These are phyloP conservation scores for Tetraselmis striata DNA, from an alignment of 139 green algal species.

Conservation along the genomic window DNA sequence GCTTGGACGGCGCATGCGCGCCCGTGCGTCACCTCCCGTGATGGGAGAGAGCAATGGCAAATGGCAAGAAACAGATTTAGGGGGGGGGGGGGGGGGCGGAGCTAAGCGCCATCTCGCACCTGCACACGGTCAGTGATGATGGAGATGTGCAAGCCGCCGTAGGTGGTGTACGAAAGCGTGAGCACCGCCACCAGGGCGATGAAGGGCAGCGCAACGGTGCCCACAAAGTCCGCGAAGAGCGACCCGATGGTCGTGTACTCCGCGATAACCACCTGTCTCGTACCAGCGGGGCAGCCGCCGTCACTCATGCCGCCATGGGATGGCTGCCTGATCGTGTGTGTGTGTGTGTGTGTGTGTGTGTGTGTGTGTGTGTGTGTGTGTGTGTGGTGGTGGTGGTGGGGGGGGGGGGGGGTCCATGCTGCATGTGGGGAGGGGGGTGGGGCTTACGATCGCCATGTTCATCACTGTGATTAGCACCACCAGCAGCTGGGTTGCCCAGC, in stretches of 20 bases:
- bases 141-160: slow-evolving; percentile 61
- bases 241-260: slow-evolving; percentile 63
- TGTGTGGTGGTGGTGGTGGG: not conserved
- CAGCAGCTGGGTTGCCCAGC: not conserved
- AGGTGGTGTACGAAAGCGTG: slow-evolving; percentile 55
- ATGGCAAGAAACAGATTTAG: no score
- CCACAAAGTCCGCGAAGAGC: slow-evolving; percentile 57
- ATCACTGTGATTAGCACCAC: not conserved
- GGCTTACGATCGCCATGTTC: not conserved
- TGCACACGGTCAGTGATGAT: slow-evolving; percentile 76
- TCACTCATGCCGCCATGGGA: no score
- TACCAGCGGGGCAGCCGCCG: not conserved
- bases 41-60: no score
- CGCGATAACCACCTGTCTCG: slow-evolving; percentile 32
- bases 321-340: no score
- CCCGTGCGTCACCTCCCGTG: no score
- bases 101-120: slow-evolving; percentile 21
- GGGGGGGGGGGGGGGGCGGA: no score
- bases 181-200: slow-evolving; percentile 60
- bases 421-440: slow-evolving; percentile 24
- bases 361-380: no score
- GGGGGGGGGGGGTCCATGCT: no score
- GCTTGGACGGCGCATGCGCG: no score
- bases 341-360: no score
- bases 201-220: slow-evolving; percentile 46